A percentile compares a stretch with the other conserved stretches of the same genome.
Evolutionary conservation across 352 stramenopile genomes (phyloP).

Genomic region (Phytophthora vignae): DNA sequence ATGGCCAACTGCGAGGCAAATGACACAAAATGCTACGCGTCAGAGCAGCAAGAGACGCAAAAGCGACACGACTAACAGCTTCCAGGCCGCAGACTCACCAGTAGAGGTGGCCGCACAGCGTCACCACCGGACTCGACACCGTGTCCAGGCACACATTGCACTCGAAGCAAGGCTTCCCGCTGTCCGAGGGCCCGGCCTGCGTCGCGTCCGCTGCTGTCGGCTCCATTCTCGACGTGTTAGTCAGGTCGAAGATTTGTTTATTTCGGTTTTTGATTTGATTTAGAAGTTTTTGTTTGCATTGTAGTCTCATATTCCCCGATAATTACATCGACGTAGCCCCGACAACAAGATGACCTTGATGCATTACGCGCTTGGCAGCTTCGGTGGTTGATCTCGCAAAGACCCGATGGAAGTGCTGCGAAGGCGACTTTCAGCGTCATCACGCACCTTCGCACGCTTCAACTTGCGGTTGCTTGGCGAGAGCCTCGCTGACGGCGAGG

Average conservation of each 20-base stretch:
- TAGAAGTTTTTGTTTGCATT: no score
- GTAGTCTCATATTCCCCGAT: slow-evolving; percentile 5
- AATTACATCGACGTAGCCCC: slow-evolving; percentile 8
- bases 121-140: slow-evolving; percentile 89
- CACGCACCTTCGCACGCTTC: slow-evolving; percentile 32
- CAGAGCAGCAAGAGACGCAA: slow-evolving; percentile 14
- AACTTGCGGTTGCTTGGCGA: slow-evolving; percentile 66
- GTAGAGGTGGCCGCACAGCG: slow-evolving; percentile 91
- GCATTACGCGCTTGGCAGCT: background rate
- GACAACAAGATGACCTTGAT: background rate
- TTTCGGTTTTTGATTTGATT: slow-evolving; percentile 10
- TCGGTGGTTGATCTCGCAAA: slow-evolving; percentile 41
- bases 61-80: background rate
- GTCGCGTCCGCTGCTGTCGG: slow-evolving; percentile 7
- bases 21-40: slow-evolving; percentile 22
- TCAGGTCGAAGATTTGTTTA: slow-evolving; percentile 10
- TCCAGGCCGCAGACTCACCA: slow-evolving; percentile 53
- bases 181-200: slow-evolving; percentile 26
- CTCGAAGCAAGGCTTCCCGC: slow-evolving; percentile 61
- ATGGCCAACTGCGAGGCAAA: slow-evolving; percentile 69
- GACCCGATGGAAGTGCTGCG: slow-evolving; percentile 51
- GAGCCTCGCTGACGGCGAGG: slow-evolving; percentile 32
- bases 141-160: slow-evolving; percentile 93
- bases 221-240: slow-evolving; percentile 15
- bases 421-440: slow-evolving; percentile 33